Base-by-base conservation (phyloP, 768 basidiomycete genomes). In the Inosperma sp. region DNA sequence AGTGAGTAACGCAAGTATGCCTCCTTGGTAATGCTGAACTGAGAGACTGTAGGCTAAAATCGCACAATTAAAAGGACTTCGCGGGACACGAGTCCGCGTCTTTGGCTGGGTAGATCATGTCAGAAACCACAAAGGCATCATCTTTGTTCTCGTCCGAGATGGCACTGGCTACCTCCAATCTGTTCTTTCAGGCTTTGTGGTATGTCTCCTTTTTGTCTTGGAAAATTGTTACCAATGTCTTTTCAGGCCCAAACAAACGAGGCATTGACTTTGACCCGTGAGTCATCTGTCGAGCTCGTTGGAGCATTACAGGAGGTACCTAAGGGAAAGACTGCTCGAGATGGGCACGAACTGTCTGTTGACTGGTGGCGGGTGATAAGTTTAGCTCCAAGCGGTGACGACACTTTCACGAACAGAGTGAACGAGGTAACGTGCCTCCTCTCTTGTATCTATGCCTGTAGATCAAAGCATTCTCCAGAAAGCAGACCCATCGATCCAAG, bases 91-190 rank as follows among this genome's bases (percentile, higher is more conserved):
- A 52, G 81, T 97, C 49, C 78, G 88, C 36, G 83, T 95, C 12
- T 88, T 81, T 54, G 95, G 95, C 58, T 99, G 96, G 95, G 89
- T 97, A 2, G 95, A 98, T 69, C 84, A 93, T 62, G 76, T 90
- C 50, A 86, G 96, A 43, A 79, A 85, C 54, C 95, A 99, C 65
- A 93, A 93, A 59, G 93, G 83, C 43, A 88, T 96, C 65, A 92
- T 88, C 58, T 99, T 99, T 68, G 67, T 97, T 54, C 85, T 93
- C 43, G 72, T 98, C 47, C 84, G 96, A 44, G 96, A 99, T 61
- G 95, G 95, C 7, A 95, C 93, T 13, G 95, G 93, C 4, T 95
- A 89, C 68, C 76, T 97, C 9, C 95, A 99, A 67, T 80, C 82
- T 44, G 77, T 98, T n/a, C 74, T 98, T 7, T 83, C 88, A 23